phyloP scores from a whole-genome alignment of 2,329 filamentous ascomycete genomes.

The Gremmenia infestans region DNA sequence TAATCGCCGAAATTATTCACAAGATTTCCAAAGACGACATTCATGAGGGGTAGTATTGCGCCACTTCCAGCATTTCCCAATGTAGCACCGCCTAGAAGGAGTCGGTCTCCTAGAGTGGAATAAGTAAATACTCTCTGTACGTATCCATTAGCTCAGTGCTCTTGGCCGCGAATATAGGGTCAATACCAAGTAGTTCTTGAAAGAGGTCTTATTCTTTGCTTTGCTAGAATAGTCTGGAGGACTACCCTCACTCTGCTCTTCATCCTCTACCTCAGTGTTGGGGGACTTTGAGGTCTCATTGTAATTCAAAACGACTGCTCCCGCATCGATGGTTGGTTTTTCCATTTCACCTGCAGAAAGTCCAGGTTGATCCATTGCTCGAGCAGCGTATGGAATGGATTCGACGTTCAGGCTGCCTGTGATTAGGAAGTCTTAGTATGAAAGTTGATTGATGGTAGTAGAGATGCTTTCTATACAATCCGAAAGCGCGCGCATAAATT shows the following conservation, averaged over 20 bases:
- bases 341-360: not conserved
- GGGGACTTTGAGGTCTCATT: not conserved
- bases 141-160: not conserved
- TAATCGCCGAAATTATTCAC: slow-evolving; percentile 44
- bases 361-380: not conserved
- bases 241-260: slow-evolving; percentile 1
- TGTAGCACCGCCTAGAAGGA: slow-evolving; percentile 18
- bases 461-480: too few relatives aligned
- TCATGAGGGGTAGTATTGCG: slow-evolving; percentile 52
- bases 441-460: too few relatives aligned
- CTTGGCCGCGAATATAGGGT: not conserved
- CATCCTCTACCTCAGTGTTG: not conserved
- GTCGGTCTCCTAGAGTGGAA: slow-evolving; percentile 20
- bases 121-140: slow-evolving; percentile 27
- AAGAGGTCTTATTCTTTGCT: slow-evolving; percentile 19
- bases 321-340: not conserved
- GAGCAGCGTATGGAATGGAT: not conserved
- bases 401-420: not conserved
- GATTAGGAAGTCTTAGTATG: too few relatives aligned
- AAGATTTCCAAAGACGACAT: slow-evolving; percentile 46
- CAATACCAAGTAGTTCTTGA: slow-evolving; percentile 22
- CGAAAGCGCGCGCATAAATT: too few relatives aligned
- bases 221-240: slow-evolving; percentile 25
- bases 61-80: slow-evolving; percentile 24
- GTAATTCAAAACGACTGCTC: not conserved